Base-by-base conservation (phyloP, 225 moss, liverwort and hornwort genomes). In the Neckera pumila region DNA sequence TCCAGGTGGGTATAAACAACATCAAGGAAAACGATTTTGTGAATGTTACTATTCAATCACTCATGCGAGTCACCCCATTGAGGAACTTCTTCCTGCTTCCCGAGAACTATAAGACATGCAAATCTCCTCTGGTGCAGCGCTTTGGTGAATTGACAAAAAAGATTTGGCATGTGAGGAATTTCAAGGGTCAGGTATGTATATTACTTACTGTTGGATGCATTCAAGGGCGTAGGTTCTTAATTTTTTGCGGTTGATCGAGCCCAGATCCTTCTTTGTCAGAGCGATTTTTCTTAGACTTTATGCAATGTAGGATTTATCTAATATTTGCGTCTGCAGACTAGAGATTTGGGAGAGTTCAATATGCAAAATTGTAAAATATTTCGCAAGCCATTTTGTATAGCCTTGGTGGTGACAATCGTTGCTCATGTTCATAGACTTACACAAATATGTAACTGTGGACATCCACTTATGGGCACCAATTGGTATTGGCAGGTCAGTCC, bases 11-110 rank as follows among this genome's bases (percentile, higher is more conserved):
- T 63, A 93, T 98, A 75, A 98, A 98, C 86, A 98, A 98, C 88
- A 98, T 98, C 82, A 98, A 98, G 87, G 94, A 96, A 88, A 98
- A 95, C 43, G 98, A 98, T 89, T 98, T 98, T 81, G 97, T 98
- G 49, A 97, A 98, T 90, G 95, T 96, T 67, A 96, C 95, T 31
- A 98, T 98, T 59, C 98, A 98, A 79, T 97, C 98, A 28, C 90
- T 98, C 30, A 98, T 98, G 98, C 94, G 98, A 47, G 98, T 98
- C 75, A 98, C 95, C 43, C 98, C 98, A 10, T 92, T 98, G 74
- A 95, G 98, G 80, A 93, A 98, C 90, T 98, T 96, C 69, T 96
- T 98, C 87, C 92, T 98, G 82, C 97, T 98, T 56, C 95, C 98
- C 59, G 96, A 92, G 80, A 98, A 98, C 62, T 98, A 97, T 77